phyloP scores from a whole-genome alignment of 129 eudicot species.

The Lonicera japonica region DNA sequence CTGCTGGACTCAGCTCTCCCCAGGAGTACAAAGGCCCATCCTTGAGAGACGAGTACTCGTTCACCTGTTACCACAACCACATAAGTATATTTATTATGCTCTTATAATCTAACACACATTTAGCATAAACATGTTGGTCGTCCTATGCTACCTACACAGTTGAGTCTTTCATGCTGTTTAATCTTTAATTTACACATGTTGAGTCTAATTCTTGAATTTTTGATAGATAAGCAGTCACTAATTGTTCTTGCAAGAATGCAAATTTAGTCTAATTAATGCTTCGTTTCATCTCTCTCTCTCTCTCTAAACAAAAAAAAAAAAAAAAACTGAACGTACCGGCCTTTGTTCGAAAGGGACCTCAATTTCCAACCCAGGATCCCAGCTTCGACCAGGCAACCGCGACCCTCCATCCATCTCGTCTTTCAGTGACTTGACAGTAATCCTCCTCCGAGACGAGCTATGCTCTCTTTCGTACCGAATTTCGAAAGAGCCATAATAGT shows the following conservation, averaged over 20 bases:
- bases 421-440: slow-evolving; percentile 53
- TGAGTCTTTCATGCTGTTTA: background rate
- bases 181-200: background rate
- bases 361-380: slow-evolving; percentile 97
- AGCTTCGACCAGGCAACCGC: slow-evolving; percentile 68
- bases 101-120: too few relatives aligned
- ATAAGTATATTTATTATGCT: background rate
- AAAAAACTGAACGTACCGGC: slow-evolving; percentile 51
- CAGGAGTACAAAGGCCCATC: slow-evolving; percentile 85
- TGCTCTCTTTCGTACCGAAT: slow-evolving; percentile 14
- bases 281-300: too few relatives aligned
- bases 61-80: slow-evolving; percentile 48
- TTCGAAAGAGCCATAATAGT: slow-evolving; percentile 24
- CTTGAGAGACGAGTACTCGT: slow-evolving; percentile 93
- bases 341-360: slow-evolving; percentile 97
- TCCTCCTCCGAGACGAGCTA: slow-evolving; percentile 28
- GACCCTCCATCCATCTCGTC: slow-evolving; percentile 74
- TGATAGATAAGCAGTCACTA: too few relatives aligned
- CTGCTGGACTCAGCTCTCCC: slow-evolving; percentile 78
- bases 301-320: too few relatives aligned
- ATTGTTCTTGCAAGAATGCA: too few relatives aligned
- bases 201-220: background rate
- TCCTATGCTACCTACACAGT: too few relatives aligned
- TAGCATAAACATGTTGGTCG: too few relatives aligned
- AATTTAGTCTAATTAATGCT: too few relatives aligned